A percentile compares a stretch with the other conserved stretches of the same genome.
Conservation (phyloP, 208 protist species). For the Phytomonas francai region DNA sequence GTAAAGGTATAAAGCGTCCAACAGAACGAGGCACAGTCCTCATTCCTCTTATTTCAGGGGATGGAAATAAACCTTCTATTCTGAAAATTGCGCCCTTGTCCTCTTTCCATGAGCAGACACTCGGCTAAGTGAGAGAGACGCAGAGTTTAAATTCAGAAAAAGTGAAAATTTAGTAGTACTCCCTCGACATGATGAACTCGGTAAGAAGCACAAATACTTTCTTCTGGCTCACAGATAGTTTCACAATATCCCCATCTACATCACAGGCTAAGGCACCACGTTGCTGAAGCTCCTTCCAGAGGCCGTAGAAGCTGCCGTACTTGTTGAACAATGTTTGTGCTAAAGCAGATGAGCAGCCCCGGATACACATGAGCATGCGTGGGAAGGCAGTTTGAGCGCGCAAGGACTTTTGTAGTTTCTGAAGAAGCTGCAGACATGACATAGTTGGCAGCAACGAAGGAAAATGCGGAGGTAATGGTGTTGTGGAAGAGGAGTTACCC, state of each 20-base stretch:
- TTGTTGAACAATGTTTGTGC: constrained; percentile 32
- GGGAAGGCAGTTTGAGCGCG: constrained; percentile 56
- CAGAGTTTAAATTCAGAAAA: not conserved
- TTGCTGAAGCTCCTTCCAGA: constrained; percentile 35
- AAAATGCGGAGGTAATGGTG: not conserved
- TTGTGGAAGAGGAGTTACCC: not conserved
- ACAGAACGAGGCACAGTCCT: not conserved
- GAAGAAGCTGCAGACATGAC: constrained; percentile 17
- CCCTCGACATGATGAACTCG: constrained; percentile 56
- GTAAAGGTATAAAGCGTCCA: not conserved
- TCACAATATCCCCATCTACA: constrained; percentile 30
- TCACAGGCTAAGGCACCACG: constrained; percentile 42
- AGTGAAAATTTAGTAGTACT: constrained; percentile 34
- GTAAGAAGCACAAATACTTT: constrained; percentile 61
- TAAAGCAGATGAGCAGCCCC: constrained; percentile 48
- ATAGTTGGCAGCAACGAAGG: constrained; percentile 12
- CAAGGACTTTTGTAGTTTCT: constrained; percentile 23
- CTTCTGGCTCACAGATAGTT: constrained; percentile 42
- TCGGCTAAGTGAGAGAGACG: not conserved
- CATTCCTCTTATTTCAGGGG: too few relatives aligned
- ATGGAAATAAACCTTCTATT: not conserved
- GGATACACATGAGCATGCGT: constrained; percentile 70
- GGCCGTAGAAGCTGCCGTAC: constrained; percentile 41
- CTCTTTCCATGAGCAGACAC: not conserved
- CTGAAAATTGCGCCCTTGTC: not conserved